Conservation (phyloP, 768 basidiomycete species). For the Tulasnella sp. region DNA sequence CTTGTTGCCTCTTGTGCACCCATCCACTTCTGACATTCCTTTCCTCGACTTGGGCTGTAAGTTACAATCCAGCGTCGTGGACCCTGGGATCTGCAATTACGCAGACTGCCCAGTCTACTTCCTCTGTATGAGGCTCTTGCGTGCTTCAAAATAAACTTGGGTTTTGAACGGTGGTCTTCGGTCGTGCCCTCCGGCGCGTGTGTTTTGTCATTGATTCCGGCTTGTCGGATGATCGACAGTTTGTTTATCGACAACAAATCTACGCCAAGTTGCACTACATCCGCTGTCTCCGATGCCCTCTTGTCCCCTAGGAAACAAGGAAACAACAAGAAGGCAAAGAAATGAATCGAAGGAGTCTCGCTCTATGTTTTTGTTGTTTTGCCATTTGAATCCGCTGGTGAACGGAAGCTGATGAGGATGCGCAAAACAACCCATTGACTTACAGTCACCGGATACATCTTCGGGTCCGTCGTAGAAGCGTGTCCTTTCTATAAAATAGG, state of each 20-base stretch:
- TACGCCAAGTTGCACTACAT: background rate
- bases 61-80: background rate
- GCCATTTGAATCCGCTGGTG: background rate
- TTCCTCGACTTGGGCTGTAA: background rate
- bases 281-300: too few species aligned
- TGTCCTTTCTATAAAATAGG: background rate
- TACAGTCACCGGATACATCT: background rate
- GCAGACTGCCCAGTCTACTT: too few species aligned
- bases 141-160: too few species aligned
- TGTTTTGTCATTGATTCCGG: too few species aligned
- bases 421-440: background rate
- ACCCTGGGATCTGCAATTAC: too few species aligned
- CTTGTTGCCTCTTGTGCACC: background rate
- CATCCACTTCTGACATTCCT: background rate
- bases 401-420: background rate
- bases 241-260: background rate
- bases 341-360: background rate
- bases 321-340: background rate
- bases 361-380: background rate
- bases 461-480: background rate
- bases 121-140: too few species aligned
- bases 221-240: background rate
- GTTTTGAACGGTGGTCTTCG: too few species aligned
- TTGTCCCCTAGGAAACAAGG: background rate
- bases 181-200: too few species aligned